Base-by-base conservation (phyloP, 2,329 filamentous ascomycete species). In the Ophiostoma piceae region DNA sequence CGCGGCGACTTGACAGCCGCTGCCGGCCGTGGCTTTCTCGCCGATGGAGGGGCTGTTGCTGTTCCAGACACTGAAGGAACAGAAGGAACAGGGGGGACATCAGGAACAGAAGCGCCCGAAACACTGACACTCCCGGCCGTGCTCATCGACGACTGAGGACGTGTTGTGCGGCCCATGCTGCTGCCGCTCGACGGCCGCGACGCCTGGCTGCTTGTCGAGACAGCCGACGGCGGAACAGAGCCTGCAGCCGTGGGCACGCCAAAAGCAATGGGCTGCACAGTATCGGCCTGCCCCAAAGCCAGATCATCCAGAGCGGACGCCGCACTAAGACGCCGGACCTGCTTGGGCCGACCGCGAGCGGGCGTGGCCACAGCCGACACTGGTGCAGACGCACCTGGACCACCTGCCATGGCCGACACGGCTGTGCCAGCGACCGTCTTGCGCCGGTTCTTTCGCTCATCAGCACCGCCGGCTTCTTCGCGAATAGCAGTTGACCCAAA, bases 21-120 rank as follows among this genome's bases (percentile, higher is more conserved):
- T 76, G 81, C 75, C n/a, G 80, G 81, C 68, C 89, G 84, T 2
- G 84, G 82, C 78, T 90, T 92, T 75, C 86, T 90, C 4, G 85
- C 80, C 11, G 82, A 79, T 11, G 88, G 77, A 66, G 75, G 68
- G 22, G 79, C 54, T 14, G 62, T 35, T 22, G 66, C 22, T 26
- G 32, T 32, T 14, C 29, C 22, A 12, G 60, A 16, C 32, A 39
- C 7, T 2, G 8, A 14, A 37, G 62, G 62, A n/a, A n/a, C 16
- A 8, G 35, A 11, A 11, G 60, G 60, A 14, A 29, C 62, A 65
- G 35, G 35, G 8, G 35, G 35, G 8, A 35, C 11, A 3, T 9
- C 39, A 35, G 35, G 4, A 8, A 5, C 35, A 35, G 39, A 41
- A 5, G 16, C 35, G 26, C 16, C 3, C 32, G 32, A 37, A 32